phyloP scores from a whole-genome alignment of 495 filamentous ascomycete species.

The Aspergillus mulundensis region DNA sequence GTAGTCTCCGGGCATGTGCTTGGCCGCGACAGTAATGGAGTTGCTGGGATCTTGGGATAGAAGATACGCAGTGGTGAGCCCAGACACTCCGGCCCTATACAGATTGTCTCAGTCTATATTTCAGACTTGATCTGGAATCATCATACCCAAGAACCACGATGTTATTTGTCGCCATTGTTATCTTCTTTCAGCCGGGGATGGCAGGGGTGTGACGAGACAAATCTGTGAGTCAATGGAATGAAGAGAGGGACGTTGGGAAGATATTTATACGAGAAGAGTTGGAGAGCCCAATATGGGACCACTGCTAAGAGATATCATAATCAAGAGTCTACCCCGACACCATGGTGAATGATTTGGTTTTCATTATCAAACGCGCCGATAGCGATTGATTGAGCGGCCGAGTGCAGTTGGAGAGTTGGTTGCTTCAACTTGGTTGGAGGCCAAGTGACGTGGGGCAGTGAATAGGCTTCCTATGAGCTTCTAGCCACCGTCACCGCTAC shows the following conservation, averaged over 20 bases:
- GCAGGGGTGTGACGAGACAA: not conserved
- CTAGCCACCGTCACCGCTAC: not conserved
- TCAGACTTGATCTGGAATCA: not conserved
- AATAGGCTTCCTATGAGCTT: not conserved
- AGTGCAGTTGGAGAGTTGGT: not conserved
- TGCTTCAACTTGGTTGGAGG: not conserved
- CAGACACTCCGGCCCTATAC: slow-evolving; percentile 80
- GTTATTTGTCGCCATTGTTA: slow-evolving; percentile 39
- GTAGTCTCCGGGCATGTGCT: slow-evolving; percentile 98
- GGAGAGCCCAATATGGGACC: not conserved
- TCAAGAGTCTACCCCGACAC: not conserved
- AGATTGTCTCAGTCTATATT: not conserved
- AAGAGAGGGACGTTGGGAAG: not conserved
- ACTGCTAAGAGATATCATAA: not conserved
- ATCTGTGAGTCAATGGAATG: not conserved
- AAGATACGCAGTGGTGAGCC: slow-evolving; percentile 84
- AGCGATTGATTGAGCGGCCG: slow-evolving; percentile 3
- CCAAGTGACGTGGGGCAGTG: not conserved
- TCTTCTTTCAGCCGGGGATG: not conserved
- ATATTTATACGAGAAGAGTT: not conserved
- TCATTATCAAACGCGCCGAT: slow-evolving; percentile 7
- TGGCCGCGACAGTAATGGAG: slow-evolving; percentile 78
- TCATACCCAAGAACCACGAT: slow-evolving; percentile 65
- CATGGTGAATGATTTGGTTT: not conserved
- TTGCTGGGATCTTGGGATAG: slow-evolving; percentile 66